Evolutionary conservation across 1,284 basidiomycete genomes (phyloP), one percentile per base, ranked within the genome.

Genomic region (Rugiboletus extremiorientalis): DNA sequence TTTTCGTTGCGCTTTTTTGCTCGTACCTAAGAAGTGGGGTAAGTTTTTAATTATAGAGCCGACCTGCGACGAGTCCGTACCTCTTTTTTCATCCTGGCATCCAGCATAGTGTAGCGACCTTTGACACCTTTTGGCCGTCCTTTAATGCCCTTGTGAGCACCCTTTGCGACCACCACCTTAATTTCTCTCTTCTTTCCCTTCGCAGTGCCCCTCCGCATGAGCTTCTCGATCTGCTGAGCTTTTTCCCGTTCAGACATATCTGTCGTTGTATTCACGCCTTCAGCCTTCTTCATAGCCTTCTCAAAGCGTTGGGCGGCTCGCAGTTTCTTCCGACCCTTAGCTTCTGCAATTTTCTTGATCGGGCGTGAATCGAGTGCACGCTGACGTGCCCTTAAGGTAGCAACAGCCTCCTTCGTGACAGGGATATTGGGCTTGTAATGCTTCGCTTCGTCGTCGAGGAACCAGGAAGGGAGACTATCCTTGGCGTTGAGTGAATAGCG

Each of bases 301-400:
- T 97, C 93, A 23, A 98, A 77, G 49, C 88, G 80, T 66, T 93
- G 89, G 23, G 85, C 82, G 6, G 94, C 92, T 75, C 91, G 93
- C 73, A 92, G 78, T 80, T 99, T 99, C 79, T 99, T 99, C 60
- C 97, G 84, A 37, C 94, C 95, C 76, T 99, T 99, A 43, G 97
- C 97, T 77, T 99, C 97, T 22, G 96, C 97, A 15, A 99, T 83
- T 81, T 99, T 99, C 79, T 98, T 99, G 78, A 99, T 99, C 20
- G 97, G 97, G 16, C 97, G 86, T 4, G 96, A 96, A 71, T 99
- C 95, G 46, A 99, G 80, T 8, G 94, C 94, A 27, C 96, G 89
- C 77, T 97, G 93, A 70, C 91, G 93, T 20, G 92, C 94, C 36
- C 92, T 87, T 37, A 99, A 81, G 6, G 88, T 89, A 53, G 83